Evolutionary conservation across 2,329 filamentous ascomycete species (phyloP), one percentile per base, ranked within the genome.

Genomic region (Colletotrichum tropicale): DNA sequence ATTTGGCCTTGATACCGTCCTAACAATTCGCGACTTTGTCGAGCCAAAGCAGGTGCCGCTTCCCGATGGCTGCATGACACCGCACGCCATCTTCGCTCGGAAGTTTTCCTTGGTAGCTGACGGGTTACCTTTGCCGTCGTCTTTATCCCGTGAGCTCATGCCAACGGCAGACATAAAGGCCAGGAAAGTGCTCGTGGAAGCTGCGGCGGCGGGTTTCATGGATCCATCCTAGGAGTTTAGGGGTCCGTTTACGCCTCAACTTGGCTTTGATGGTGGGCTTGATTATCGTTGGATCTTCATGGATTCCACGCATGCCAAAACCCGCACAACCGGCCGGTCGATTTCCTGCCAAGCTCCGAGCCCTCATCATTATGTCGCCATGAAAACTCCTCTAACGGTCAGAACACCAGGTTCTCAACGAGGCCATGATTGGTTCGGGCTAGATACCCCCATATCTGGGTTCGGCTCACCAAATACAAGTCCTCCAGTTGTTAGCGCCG

Each of bases 251-350:
- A 88, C 86, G 2, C 85, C 87, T 15, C 84, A 87, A 68, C 81
- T 88, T 26, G 86, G 86, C 66, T 87, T 86, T 61, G 87, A 88
- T 75, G 84, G 86, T 21, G 85, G 86, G 2, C 80, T 87, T 55
- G 86, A 88, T 71, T 87, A 85, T 71, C 81, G 82, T 62, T 87
- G 84, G 83, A 64, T 68, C 28, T 32, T 74, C 10, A 38, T 58
- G 15, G 71, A 58, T n/a, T 26, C 26, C 69, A 26, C 28, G 24
- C 10, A 43, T 56, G 65, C 43, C 21, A 16, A 43, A 43, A 48
- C 34, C 64, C 58, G 43, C 24, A 43, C 48, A 52, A 69, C 61
- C 36, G 38, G 52, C 43, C 28, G 26, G 32, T 16, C 18, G n/a
- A 4, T n/a, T 16, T 38, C 28, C 34, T 43, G 43, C 32, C 34